phyloP scores from a whole-genome alignment of 768 basidiomycete species.

The Arthromyces matolae region DNA sequence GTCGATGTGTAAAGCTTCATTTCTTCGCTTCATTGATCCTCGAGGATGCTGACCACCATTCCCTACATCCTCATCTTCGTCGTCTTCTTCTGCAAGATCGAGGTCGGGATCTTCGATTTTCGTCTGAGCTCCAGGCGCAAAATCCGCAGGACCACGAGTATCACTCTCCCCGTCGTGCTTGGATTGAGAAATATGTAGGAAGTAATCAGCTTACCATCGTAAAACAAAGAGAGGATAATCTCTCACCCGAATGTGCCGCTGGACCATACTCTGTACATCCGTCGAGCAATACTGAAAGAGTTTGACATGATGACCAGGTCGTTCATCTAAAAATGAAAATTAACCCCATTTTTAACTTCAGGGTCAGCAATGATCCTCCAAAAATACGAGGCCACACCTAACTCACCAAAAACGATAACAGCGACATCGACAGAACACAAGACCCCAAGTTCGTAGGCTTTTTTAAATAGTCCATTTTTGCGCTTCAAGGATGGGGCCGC shows the following conservation, averaged over 20 bases:
- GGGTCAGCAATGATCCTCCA: slow-evolving; percentile 1
- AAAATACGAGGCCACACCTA: neutral
- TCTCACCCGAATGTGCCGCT: slow-evolving; percentile 55
- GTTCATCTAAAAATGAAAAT: slow-evolving; percentile 64
- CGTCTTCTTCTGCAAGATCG: slow-evolving; percentile 30
- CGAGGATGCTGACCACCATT: neutral
- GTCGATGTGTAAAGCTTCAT: slow-evolving; percentile 5
- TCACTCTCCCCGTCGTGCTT: slow-evolving; percentile 53
- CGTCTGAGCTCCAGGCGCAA: slow-evolving; percentile 31
- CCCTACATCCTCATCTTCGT: slow-evolving; percentile 23
- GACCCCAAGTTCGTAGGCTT: slow-evolving; percentile 86
- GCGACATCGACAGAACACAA: slow-evolving; percentile 87
- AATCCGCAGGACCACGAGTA: slow-evolving; percentile 43
- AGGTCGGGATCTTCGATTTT: slow-evolving; percentile 35
- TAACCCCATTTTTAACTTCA: slow-evolving; percentile 37
- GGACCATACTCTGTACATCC: slow-evolving; percentile 66
- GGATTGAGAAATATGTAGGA: neutral
- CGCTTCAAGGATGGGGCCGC: slow-evolving; percentile 46
- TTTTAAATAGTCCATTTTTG: slow-evolving; percentile 90
- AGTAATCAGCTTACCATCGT: too few species aligned
- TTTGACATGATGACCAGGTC: slow-evolving; percentile 74
- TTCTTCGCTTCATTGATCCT: slow-evolving; percentile 2
- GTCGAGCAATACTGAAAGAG: slow-evolving; percentile 79
- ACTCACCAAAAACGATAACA: slow-evolving; percentile 73
- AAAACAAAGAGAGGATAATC: slow-evolving; percentile 2